A percentile compares a stretch with the other conserved stretches of the same genome.
Evolutionary conservation across 257 asterid species (phyloP).

Genomic region (Gentiana macrophylla): DNA sequence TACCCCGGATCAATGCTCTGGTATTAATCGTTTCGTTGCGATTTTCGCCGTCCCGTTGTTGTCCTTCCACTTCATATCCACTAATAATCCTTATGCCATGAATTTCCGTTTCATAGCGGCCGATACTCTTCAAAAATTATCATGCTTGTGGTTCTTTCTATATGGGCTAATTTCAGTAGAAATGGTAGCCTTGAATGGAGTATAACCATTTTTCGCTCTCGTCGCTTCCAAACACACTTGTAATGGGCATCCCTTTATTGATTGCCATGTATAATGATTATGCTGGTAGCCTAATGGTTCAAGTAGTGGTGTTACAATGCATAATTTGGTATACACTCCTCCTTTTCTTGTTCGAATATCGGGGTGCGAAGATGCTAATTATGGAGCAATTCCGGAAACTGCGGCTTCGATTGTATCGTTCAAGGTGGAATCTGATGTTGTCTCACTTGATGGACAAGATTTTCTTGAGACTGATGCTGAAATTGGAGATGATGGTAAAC

Average conservation of each 20-base stretch:
- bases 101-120: slow-evolving; percentile 85
- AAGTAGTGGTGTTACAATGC: slow-evolving; percentile 79
- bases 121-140: slow-evolving; percentile 61
- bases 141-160: slow-evolving; percentile 48
- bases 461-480: slow-evolving; percentile 86
- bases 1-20: slow-evolving; percentile 92
- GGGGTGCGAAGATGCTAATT: slow-evolving; percentile 78
- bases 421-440: slow-evolving; percentile 88
- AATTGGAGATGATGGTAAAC: slow-evolving; percentile 78
- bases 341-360: slow-evolving; percentile 66
- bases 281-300: slow-evolving; percentile 73
- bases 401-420: slow-evolving; percentile 85
- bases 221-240: slow-evolving; percentile 80
- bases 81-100: slow-evolving; percentile 66
- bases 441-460: slow-evolving; percentile 90
- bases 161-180: slow-evolving; percentile 59
- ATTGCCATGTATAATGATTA: slow-evolving; percentile 75
- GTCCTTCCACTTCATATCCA: slow-evolving; percentile 79
- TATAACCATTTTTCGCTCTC: slow-evolving; percentile 72
- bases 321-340: slow-evolving; percentile 84
- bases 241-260: slow-evolving; percentile 82
- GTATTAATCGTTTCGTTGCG: slow-evolving; percentile 87
- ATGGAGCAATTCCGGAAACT: slow-evolving; percentile 79
- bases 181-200: slow-evolving; percentile 90
- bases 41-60: slow-evolving; percentile 82